Conservation (phyloP, 768 basidiomycete genomes). For the Ramaria sp. region DNA sequence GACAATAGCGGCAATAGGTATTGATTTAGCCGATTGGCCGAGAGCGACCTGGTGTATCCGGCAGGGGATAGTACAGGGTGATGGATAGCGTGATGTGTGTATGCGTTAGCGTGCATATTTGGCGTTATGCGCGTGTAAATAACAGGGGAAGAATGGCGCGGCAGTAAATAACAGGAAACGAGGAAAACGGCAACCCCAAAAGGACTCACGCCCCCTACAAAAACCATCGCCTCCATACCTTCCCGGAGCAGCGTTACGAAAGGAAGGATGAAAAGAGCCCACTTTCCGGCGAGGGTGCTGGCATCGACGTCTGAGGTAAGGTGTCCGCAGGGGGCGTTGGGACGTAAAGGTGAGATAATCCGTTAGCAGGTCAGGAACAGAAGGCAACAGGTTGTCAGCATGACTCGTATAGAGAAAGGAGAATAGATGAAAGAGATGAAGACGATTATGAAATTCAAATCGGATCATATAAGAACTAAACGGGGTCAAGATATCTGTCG, state of each 20-base stretch:
- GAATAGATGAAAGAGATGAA: neutral
- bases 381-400: neutral
- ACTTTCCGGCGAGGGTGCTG: conserved; percentile 52
- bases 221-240: conserved; percentile 88
- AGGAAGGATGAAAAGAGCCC: conserved; percentile 84
- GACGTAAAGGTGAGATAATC: no score
- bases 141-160: neutral
- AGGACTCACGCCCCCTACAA: conserved; percentile 67
- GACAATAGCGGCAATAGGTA: conserved; percentile 83
- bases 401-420: neutral
- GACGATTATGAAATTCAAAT: neutral
- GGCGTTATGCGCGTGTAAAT: neutral
- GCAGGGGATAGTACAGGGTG: no score
- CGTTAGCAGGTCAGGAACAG: neutral
- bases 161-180: neutral
- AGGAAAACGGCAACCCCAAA: neutral
- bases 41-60: conserved; percentile 49
- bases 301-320: conserved; percentile 33
- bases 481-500: no score
- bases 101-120: neutral
- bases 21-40: conserved; percentile 67
- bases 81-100: neutral
- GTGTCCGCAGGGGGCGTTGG: no score
- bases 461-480: neutral
- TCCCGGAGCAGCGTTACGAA: conserved; percentile 89